Conservation (phyloP, 768 basidiomycete genomes). For the Kwoniella europaea region DNA sequence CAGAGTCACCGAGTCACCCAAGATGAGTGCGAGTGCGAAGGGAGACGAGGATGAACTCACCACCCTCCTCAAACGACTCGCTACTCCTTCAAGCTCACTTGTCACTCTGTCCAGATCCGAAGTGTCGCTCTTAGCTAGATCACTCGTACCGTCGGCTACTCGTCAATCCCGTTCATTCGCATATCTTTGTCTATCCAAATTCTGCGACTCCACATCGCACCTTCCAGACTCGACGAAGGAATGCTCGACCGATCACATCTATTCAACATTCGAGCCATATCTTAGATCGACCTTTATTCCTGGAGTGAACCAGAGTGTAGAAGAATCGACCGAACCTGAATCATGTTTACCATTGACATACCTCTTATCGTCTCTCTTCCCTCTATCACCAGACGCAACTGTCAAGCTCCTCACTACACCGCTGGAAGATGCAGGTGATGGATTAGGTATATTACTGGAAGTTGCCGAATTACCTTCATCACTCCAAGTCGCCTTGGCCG, state of each 20-base stretch:
- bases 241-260: conserved; percentile 10
- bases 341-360: conserved; percentile 29
- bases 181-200: conserved; percentile 37
- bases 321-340: conserved; percentile 22
- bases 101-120: conserved; percentile 9
- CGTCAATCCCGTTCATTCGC: conserved; percentile 29
- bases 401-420: conserved; percentile 25
- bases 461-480: conserved; percentile 68
- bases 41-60: conserved; percentile 18
- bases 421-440: conserved; percentile 25
- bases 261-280: conserved; percentile 21
- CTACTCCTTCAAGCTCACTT: background rate
- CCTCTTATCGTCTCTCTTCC: conserved; percentile 39
- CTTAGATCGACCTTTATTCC: conserved; percentile 14
- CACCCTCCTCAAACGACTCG: conserved; percentile 23
- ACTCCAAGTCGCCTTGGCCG: conserved; percentile 69
- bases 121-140: conserved; percentile 28
- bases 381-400: conserved; percentile 27
- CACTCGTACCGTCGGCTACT: conserved; percentile 28
- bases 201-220: conserved; percentile 18
- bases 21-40: conserved; percentile 6
- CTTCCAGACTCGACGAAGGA: background rate
- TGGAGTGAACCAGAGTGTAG: background rate
- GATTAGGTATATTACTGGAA: conserved; percentile 61
- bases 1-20: background rate